Evolutionary conservation across 768 basidiomycete species (phyloP).

Genomic region (Coprinellus micaceus): DNA sequence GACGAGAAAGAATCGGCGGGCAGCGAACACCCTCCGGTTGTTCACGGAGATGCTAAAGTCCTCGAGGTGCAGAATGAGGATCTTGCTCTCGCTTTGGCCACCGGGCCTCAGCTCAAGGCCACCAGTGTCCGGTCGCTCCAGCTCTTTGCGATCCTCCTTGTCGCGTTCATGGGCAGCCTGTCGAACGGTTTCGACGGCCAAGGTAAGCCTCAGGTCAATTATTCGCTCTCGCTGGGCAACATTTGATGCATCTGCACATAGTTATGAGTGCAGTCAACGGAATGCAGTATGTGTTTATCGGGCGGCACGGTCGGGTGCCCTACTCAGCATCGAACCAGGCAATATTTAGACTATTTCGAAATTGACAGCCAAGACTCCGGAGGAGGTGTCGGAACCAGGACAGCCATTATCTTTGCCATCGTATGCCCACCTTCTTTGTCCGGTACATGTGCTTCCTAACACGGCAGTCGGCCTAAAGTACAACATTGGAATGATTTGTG

Average conservation of each 20-base stretch:
- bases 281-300: slow-evolving; percentile 34
- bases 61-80: slow-evolving; percentile 39
- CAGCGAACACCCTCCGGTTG: background rate
- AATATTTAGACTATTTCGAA: slow-evolving; percentile 39
- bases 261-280: slow-evolving; percentile 48
- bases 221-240: no score
- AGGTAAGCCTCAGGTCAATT: slow-evolving; percentile 27
- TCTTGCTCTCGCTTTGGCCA: slow-evolving; percentile 41
- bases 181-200: slow-evolving; percentile 48
- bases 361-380: slow-evolving; percentile 37
- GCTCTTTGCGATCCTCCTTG: slow-evolving; percentile 38
- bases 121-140: slow-evolving; percentile 36
- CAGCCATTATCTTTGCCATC: slow-evolving; percentile 44
- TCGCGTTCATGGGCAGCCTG: slow-evolving; percentile 43
- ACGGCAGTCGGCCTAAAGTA: slow-evolving; percentile 25
- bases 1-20: no score
- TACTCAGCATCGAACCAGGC: slow-evolving; percentile 19
- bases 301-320: no score
- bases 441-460: background rate
- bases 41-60: slow-evolving; percentile 14
- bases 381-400: slow-evolving; percentile 41
- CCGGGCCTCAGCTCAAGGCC: slow-evolving; percentile 39
- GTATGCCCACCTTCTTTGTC: slow-evolving; percentile 21
- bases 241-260: slow-evolving; percentile 11
- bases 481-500: slow-evolving; percentile 39